Percentiles rank a stretch among this genome's conserved stretches.
These are phyloP conservation scores for Globomyces pollinis-pini DNA, from an alignment of 192 early-diverging fungal genomes.

Conservation along the genomic window DNA sequence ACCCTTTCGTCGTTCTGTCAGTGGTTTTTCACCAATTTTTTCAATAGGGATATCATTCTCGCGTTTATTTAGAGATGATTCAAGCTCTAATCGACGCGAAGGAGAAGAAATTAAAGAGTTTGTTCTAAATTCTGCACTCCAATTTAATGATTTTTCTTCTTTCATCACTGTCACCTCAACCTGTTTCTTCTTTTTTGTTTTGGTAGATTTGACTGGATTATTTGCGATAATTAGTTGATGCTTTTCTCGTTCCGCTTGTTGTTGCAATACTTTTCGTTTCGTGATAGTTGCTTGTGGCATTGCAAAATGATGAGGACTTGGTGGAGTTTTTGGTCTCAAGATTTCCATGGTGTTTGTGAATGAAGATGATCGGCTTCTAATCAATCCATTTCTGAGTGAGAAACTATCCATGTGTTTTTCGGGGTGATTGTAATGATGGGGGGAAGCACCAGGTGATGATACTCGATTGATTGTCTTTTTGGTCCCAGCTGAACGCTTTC, in stretches of 20 bases:
- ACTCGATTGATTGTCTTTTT: too few species aligned
- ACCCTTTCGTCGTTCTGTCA: slow-evolving; percentile 9
- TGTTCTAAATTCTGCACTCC: not conserved
- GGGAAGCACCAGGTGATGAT: slow-evolving; percentile 2
- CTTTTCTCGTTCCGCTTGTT: too few species aligned
- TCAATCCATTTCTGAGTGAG: not conserved
- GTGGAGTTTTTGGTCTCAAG: slow-evolving; percentile 7
- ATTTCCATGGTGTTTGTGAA: not conserved
- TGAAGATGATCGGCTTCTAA: not conserved
- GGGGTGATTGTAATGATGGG: slow-evolving; percentile 27
- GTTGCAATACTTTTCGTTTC: not conserved
- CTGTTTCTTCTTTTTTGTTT: not conserved
- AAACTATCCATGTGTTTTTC: slow-evolving; percentile 19
- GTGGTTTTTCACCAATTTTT: not conserved
- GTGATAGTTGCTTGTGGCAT: not conserved
- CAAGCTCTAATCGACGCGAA: too few species aligned
- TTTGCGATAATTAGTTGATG: too few species aligned
- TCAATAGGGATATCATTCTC: slow-evolving; percentile 5
- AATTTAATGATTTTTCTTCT: not conserved
- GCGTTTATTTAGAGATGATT: not conserved
- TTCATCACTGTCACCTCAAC: not conserved
- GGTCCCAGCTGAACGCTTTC: too few species aligned
- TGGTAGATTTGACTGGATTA: too few species aligned
- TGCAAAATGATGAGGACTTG: slow-evolving; percentile 3
- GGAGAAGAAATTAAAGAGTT: too few species aligned